Conservation (phyloP, 1,284 basidiomycete genomes). For the Vanrija humicola region DNA sequence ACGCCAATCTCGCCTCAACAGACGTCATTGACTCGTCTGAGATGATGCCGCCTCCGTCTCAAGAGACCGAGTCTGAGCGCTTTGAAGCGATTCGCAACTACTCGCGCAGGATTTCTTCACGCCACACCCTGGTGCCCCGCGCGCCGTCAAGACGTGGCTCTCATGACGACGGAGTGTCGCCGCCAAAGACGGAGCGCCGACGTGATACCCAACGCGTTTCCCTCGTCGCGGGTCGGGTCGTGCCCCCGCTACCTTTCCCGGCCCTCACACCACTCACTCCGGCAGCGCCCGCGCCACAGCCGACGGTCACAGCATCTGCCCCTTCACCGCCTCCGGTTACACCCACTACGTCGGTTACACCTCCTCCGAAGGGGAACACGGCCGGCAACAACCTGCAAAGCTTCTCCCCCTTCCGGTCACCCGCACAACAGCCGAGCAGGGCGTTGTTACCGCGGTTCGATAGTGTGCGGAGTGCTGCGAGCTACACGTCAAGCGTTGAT, state of each 20-base stretch:
- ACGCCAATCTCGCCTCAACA: slow-evolving; percentile 11
- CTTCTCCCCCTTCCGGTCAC: slow-evolving; percentile 45
- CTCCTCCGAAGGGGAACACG: too few relatives aligned
- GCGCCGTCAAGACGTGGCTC: slow-evolving; percentile 12
- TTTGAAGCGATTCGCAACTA: slow-evolving; percentile 38
- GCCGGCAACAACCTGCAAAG: slow-evolving; percentile 25
- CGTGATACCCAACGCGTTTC: slow-evolving; percentile 45
- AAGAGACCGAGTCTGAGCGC: slow-evolving; percentile 16
- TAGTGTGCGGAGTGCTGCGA: slow-evolving; percentile 19
- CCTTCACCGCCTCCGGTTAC: background rate
- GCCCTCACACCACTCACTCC: slow-evolving; percentile 35
- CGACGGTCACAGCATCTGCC: background rate
- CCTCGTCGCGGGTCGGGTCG: slow-evolving; percentile 45
- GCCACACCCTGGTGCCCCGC: slow-evolving; percentile 6
- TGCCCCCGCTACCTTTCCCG: slow-evolving; percentile 44
- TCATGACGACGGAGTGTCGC: slow-evolving; percentile 6
- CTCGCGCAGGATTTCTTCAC: slow-evolving; percentile 13
- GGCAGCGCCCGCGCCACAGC: background rate
- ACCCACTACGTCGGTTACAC: background rate
- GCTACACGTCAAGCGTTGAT: slow-evolving; percentile 39
- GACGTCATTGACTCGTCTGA: background rate
- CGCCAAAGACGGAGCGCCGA: slow-evolving; percentile 39
- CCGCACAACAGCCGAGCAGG: slow-evolving; percentile 8
- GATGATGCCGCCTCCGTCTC: too few relatives aligned
- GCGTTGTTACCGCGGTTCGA: slow-evolving; percentile 26